Base-by-base conservation (phyloP, 805 yeast species). In the Saturnispora saitoi region DNA sequence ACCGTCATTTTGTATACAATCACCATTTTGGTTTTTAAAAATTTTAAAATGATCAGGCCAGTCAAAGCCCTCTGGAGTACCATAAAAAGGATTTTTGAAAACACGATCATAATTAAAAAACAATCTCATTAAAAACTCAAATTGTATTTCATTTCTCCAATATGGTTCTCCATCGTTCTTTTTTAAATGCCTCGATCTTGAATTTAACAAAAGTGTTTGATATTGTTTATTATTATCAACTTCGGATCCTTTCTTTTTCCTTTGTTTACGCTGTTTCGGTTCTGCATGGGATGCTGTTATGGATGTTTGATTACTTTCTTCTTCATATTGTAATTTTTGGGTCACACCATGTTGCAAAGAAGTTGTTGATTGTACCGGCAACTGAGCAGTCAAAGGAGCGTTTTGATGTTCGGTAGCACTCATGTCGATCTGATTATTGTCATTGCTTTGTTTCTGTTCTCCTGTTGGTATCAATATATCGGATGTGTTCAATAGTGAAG, bases 151-250 rank as follows among this genome's bases (percentile, higher is more conserved):
- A 48, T 69, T 75, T 43, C 98, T 73, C 84, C 93, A 86, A 50
- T 90, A 80, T 19, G 95, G 95, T 58, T 86, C 95, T 5, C 98
- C 96, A 60, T 91, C 98, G 17, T 80, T 73, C 61, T 90, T 91
- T 65, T 91, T 91, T 56, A 91, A 64, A 63, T 83, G 89, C 41
- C 86, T 70, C 4, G 64, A 53, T 43, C 67, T 55, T 3, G 65
- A 56, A 54, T 68, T 60, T 8, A 65, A 58, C 42, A 60, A 49
- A 20, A 58, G 49, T 4, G 65, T 58, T 44, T 59, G 65, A 41
- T 60, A 62, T 50, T 51, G 57, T 50, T 58, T 62, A 17, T 32
- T 42, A 20, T 42, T 36, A n/a, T 22, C 11, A 15, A n/a, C 20
- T 15, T 26, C 30, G 4, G 29, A 20, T 4, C 12, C 19, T n/a